Conservation (phyloP, 2,329 filamentous ascomycete genomes). For the Ceratocystis papillata region DNA sequence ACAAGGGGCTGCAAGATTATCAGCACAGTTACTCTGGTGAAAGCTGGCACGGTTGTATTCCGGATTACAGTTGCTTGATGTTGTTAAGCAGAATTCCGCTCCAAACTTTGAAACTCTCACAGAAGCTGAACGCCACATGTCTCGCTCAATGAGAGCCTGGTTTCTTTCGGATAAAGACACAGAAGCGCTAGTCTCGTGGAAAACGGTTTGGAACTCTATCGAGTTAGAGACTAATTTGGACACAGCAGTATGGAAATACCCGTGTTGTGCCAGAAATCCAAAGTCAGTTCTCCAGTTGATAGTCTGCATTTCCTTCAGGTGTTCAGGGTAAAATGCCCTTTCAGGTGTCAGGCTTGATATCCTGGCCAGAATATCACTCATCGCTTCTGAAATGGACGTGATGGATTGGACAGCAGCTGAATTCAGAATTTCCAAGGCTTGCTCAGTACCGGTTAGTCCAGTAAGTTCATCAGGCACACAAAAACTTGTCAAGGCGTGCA, state of each 20-base stretch:
- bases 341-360: constrained; percentile 37
- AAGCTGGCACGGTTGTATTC: neutral
- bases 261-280: constrained; percentile 38
- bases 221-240: too few species aligned
- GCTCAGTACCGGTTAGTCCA: constrained; percentile 42
- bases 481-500: constrained; percentile 45
- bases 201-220: neutral
- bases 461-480: constrained; percentile 42
- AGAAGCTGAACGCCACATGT: neutral
- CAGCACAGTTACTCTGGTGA: neutral
- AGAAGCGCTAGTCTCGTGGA: neutral
- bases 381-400: constrained; percentile 31
- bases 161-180: neutral
- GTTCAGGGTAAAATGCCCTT: constrained; percentile 37
- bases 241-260: constrained; percentile 33
- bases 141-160: neutral
- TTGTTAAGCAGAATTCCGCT: neutral
- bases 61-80: neutral
- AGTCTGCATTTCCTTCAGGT: constrained; percentile 37
- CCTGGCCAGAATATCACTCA: constrained; percentile 31
- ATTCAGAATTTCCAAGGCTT: constrained; percentile 39
- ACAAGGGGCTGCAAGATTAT: neutral
- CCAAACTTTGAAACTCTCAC: neutral
- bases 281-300: constrained; percentile 36
- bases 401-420: constrained; percentile 43